Percentiles rank a stretch among this genome's conserved stretches.
These are phyloP conservation scores for Neocucurbitaria cava DNA, from an alignment of 2,329 filamentous ascomycete species.

Conservation along the genomic window DNA sequence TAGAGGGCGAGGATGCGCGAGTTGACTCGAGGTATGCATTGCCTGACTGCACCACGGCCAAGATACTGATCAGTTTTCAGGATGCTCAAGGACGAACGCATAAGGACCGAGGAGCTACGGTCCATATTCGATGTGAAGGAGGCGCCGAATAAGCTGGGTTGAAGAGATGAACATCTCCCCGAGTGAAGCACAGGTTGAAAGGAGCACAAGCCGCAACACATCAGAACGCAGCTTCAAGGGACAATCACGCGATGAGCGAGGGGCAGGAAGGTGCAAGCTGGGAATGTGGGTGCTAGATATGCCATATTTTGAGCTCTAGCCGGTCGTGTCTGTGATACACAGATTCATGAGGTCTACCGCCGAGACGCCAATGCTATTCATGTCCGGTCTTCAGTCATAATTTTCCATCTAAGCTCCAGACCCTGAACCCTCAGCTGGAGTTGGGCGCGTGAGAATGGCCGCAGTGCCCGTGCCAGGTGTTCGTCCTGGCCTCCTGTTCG, in stretches of 20 bases:
- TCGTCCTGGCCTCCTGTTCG: conserved; percentile 79
- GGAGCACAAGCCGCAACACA: background rate
- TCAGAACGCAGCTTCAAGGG: background rate
- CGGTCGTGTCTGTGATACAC: conserved; percentile 35
- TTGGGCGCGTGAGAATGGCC: conserved; percentile 74
- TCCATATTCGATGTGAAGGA: conserved; percentile 80
- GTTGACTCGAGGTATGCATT: conserved; percentile 70
- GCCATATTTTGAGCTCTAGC: conserved; percentile 35
- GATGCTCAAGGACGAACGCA: conserved; percentile 91
- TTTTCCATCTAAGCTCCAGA: conserved; percentile 31
- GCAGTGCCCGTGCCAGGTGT: conserved; percentile 73
- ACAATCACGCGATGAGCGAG: conserved; percentile 18
- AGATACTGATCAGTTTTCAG: conserved; percentile 43
- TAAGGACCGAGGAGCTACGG: conserved; percentile 65
- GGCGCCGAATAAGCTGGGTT: conserved; percentile 79
- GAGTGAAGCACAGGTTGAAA: background rate
- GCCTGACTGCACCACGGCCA: too few relatives aligned
- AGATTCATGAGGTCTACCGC: conserved; percentile 39
- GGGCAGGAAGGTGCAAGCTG: conserved; percentile 4
- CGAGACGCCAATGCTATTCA: conserved; percentile 41
- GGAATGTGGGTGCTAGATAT: conserved; percentile 27
- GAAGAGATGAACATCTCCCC: conserved; percentile 41
- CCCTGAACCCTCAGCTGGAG: conserved; percentile 46
- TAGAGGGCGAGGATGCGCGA: conserved; percentile 90
- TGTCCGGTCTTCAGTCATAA: conserved; percentile 33